Evolutionary conservation across 2,329 filamentous ascomycete genomes (phyloP).

Genomic region (Trichoderma guizhouense): DNA sequence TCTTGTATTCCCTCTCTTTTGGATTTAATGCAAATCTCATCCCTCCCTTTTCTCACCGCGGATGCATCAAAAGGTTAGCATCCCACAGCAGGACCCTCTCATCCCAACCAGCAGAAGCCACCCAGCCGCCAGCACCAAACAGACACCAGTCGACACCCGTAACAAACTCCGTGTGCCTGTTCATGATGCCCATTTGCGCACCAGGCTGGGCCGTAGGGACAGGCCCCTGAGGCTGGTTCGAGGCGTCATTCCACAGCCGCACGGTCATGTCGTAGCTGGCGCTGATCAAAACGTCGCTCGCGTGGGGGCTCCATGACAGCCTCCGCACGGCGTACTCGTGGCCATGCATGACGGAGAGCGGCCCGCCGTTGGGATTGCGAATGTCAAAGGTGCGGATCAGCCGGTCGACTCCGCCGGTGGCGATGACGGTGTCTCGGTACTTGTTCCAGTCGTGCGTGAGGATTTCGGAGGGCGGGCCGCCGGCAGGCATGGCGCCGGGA

Average conservation of each 20-base stretch:
- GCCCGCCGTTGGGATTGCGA: constrained; percentile 68
- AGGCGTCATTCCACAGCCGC: constrained; percentile 82
- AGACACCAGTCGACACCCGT: constrained; percentile 98
- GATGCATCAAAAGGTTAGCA: constrained; percentile 53
- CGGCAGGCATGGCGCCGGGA: constrained; percentile 36
- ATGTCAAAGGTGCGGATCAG: constrained; percentile 89
- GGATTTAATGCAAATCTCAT: background rate
- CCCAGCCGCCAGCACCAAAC: constrained; percentile 94
- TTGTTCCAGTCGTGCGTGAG: constrained; percentile 99
- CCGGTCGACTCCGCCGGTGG: constrained; percentile 85
- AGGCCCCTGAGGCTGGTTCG: constrained; percentile 38
- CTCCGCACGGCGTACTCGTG: constrained; percentile 89
- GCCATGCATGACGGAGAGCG: constrained; percentile 70
- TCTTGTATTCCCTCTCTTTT: background rate
- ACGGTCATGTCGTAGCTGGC: constrained; percentile 99
- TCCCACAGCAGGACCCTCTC: constrained; percentile 91
- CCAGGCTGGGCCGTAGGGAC: constrained; percentile 49
- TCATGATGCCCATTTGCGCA: constrained; percentile 80
- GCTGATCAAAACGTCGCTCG: constrained; percentile 81
- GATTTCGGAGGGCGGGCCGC: constrained; percentile 69
- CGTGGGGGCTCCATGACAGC: constrained; percentile 88
- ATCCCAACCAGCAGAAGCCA: constrained; percentile 92
- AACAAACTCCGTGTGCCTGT: constrained; percentile 89
- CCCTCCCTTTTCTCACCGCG: constrained; percentile 21
- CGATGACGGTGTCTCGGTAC: constrained; percentile 80